A percentile compares a stretch with the other conserved stretches of the same genome.
These are phyloP conservation scores for Yarrowia sp. DNA, from an alignment of 805 yeast genomes.

Conservation along the genomic window DNA sequence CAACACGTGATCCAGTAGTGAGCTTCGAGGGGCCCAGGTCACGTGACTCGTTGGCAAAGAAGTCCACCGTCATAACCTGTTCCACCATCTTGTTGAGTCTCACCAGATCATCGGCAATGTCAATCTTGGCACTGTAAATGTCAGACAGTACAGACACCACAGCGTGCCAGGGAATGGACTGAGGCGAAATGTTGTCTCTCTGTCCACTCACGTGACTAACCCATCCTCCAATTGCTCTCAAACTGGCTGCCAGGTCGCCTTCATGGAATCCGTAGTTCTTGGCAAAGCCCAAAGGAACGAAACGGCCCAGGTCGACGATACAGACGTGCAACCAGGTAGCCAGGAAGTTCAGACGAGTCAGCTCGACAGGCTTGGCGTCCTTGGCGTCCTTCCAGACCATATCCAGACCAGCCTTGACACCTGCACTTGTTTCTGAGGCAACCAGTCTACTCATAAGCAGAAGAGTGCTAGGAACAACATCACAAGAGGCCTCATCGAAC, in stretches of 20 bases:
- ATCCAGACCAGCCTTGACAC: slow-evolving; percentile 50
- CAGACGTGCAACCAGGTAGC: slow-evolving; percentile 71
- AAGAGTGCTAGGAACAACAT: slow-evolving; percentile 52
- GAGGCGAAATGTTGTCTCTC: slow-evolving; percentile 46
- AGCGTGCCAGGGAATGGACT: slow-evolving; percentile 53
- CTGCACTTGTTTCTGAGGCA: slow-evolving; percentile 61
- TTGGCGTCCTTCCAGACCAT: slow-evolving; percentile 41
- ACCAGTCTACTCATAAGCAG: slow-evolving; percentile 55
- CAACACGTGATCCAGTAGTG: background rate
- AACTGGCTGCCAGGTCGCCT: slow-evolving; percentile 59
- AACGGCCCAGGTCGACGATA: slow-evolving; percentile 57
- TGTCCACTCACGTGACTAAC: slow-evolving; percentile 37
- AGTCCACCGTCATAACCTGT: background rate
- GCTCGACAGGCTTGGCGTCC: slow-evolving; percentile 43
- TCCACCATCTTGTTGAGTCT: background rate
- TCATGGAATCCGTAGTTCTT: slow-evolving; percentile 68
- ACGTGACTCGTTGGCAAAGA: background rate
- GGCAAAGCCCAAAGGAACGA: slow-evolving; percentile 61
- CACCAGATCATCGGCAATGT: slow-evolving; percentile 31
- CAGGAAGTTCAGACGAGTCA: slow-evolving; percentile 50
- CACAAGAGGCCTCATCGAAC: slow-evolving; percentile 47
- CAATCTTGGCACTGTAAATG: slow-evolving; percentile 56
- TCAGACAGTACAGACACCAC: slow-evolving; percentile 51
- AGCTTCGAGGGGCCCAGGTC: background rate
- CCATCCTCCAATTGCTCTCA: slow-evolving; percentile 46